phyloP scores from a whole-genome alignment of 129 eudicot species.

The Flaveria trinervia region DNA sequence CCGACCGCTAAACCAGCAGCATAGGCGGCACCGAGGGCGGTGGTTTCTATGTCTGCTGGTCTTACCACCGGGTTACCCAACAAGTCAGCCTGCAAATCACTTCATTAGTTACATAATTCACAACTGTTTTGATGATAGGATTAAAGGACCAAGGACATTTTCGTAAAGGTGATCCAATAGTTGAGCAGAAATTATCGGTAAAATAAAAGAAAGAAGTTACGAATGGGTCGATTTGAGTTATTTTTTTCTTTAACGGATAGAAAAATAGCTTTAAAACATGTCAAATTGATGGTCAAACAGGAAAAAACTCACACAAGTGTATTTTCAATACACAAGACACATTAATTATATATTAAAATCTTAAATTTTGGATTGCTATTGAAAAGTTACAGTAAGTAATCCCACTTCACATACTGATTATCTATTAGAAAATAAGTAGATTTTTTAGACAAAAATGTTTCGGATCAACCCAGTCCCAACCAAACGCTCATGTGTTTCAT shows the following conservation, averaged over 20 bases:
- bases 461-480: no score
- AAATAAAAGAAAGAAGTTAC: neutral
- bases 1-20: slow-evolving; percentile 97
- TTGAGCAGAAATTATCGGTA: no score
- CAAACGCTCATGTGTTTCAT: no score
- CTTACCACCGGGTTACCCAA: slow-evolving; percentile 83
- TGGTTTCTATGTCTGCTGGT: slow-evolving; percentile 93
- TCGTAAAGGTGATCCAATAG: neutral
- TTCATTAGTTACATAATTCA: neutral
- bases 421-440: no score
- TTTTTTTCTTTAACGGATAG: neutral
- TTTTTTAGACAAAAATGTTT: no score
- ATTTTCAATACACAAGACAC: no score
- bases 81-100: slow-evolving; percentile 68
- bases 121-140: neutral
- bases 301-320: no score
- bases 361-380: no score
- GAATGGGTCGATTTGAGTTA: neutral
- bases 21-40: slow-evolving; percentile 97
- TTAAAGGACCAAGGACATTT: neutral
- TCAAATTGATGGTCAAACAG: no score
- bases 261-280: neutral
- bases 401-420: no score
- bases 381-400: no score
- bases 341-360: no score